phyloP scores from a whole-genome alignment of 1,284 basidiomycete species.

The Cystobasidium sp. region DNA sequence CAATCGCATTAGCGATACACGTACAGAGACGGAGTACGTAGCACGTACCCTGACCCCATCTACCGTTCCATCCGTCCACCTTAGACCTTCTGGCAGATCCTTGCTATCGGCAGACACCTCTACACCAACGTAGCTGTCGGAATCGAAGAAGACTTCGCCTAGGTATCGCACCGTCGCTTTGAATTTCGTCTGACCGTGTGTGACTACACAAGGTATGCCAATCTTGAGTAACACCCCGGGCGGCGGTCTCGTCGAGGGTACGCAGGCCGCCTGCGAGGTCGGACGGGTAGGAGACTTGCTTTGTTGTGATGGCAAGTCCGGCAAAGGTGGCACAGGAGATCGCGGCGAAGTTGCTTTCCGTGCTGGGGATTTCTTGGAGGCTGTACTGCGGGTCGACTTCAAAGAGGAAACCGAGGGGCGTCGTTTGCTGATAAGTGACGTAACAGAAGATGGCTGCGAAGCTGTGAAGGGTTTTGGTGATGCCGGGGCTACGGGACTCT shows the following conservation, averaged over 20 bases:
- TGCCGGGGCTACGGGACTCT: not conserved
- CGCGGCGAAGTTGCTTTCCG: not conserved
- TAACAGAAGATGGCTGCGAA: conserved; percentile 44
- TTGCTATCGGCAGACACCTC: conserved; percentile 74
- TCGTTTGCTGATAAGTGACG: conserved; percentile 38
- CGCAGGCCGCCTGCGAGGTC: not conserved
- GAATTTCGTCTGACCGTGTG: conserved; percentile 74
- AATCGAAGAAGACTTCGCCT: conserved; percentile 76
- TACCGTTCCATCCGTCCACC: conserved; percentile 81
- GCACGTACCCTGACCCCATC: conserved; percentile 60
- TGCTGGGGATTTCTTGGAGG: not conserved
- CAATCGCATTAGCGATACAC: not conserved
- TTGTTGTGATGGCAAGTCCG: conserved; percentile 46
- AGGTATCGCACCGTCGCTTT: conserved; percentile 85
- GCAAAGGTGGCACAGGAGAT: conserved; percentile 22
- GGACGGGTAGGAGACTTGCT: not conserved
- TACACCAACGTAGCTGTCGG: conserved; percentile 86
- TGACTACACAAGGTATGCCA: conserved; percentile 89
- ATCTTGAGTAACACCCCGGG: conserved; percentile 75
- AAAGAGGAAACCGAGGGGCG: conserved; percentile 22
- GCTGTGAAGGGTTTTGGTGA: not conserved
- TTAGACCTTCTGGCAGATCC: conserved; percentile 63
- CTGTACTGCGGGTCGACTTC: not conserved
- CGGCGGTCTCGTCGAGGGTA: conserved; percentile 54
- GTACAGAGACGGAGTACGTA: not conserved